Percentiles rank a stretch among this genome's conserved stretches.
Conservation (phyloP, 2,329 filamentous ascomycete species). For the Cladosporium halotolerans region DNA sequence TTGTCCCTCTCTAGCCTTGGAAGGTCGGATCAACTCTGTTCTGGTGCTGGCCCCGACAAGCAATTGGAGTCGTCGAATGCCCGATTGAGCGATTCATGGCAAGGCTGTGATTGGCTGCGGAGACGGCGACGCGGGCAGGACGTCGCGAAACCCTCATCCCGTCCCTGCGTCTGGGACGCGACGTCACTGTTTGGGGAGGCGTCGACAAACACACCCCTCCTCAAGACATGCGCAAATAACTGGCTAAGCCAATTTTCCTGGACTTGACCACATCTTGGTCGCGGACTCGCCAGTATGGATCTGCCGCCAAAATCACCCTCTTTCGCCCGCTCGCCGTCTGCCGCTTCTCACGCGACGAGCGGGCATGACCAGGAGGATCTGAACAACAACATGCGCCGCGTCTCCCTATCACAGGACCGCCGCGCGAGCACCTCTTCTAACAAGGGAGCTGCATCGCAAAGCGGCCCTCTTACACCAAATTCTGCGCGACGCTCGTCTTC, state of each 20-base stretch:
- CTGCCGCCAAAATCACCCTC: slow-evolving; percentile 4
- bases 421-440: neutral
- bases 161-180: slow-evolving; percentile 1
- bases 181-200: slow-evolving; percentile 6
- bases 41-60: neutral
- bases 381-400: slow-evolving; percentile 3
- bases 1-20: neutral
- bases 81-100: neutral
- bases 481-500: slow-evolving; percentile 8
- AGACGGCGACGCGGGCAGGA: slow-evolving; percentile 18
- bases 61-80: neutral
- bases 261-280: neutral
- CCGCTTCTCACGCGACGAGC: slow-evolving; percentile 3
- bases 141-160: neutral
- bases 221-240: neutral
- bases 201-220: neutral
- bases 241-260: neutral
- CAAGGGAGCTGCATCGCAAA: neutral
- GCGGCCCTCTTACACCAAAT: slow-evolving; percentile 12
- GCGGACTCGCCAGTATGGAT: slow-evolving; percentile 3
- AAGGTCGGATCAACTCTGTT: neutral
- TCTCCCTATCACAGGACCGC: slow-evolving; percentile 8
- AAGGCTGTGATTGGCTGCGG: slow-evolving; percentile 4
- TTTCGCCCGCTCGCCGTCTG: slow-evolving; percentile 3
- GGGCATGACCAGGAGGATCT: slow-evolving; percentile 5